phyloP scores from a whole-genome alignment of 2,329 filamentous ascomycete genomes.

The Colletotrichum cordylinicola region DNA sequence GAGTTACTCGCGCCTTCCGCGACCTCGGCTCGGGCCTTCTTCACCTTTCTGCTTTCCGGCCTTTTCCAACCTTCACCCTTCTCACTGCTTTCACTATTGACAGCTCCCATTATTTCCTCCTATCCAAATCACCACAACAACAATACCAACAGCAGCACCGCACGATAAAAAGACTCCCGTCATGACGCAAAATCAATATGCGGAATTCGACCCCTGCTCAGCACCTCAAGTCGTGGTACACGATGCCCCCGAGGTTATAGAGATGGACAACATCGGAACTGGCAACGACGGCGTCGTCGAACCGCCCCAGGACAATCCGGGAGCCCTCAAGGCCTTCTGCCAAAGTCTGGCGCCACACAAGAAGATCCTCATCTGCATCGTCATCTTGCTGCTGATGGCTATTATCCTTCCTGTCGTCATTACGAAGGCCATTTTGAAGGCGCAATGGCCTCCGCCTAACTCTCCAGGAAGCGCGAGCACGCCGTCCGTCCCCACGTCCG shows the following conservation, averaged over 20 bases:
- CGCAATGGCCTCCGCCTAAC: not conserved
- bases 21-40: not conserved
- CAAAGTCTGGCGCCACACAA: not conserved
- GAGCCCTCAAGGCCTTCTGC: not conserved
- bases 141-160: not conserved
- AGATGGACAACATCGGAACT: not conserved
- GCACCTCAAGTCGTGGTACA: conserved; percentile 10
- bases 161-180: not conserved
- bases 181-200: not conserved
- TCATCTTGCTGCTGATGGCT: conserved; percentile 39
- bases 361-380: not conserved
- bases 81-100: not conserved
- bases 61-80: not conserved
- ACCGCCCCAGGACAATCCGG: not conserved
- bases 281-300: not conserved
- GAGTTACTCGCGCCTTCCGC: not conserved
- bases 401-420: conserved; percentile 31
- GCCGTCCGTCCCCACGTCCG: not conserved
- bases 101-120: not conserved
- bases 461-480: not conserved
- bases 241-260: conserved; percentile 17
- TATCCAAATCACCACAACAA: not conserved
- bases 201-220: conserved; percentile 5
- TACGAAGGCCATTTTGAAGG: not conserved
- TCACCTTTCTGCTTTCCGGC: not conserved